These are phyloP conservation scores for Mycena filopes DNA, from an alignment of 768 basidiomycete genomes.

Conservation along the genomic window DNA sequence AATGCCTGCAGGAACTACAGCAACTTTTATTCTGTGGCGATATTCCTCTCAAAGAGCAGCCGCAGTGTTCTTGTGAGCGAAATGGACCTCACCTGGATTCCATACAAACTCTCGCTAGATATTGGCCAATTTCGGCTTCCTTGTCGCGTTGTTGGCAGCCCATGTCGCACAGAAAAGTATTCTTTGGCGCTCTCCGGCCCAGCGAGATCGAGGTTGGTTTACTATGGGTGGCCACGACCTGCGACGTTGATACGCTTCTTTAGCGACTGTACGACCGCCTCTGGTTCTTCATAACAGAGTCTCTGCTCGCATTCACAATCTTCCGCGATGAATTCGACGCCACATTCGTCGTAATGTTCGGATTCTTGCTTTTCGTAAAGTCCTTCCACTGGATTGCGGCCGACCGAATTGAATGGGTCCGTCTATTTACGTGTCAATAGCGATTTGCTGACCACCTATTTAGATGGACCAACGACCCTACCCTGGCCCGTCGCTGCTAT, in stretches of 20 bases:
- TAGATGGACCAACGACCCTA: conserved; percentile 98
- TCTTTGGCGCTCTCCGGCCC: conserved; percentile 89
- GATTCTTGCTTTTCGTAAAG: conserved; percentile 93
- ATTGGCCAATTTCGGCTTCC: conserved; percentile 89
- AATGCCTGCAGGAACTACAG: conserved; percentile 86
- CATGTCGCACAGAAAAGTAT: conserved; percentile 84
- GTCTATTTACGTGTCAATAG: conserved; percentile 7
- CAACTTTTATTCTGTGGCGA: conserved; percentile 95
- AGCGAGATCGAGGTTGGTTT: conserved; percentile 89
- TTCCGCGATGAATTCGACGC: conserved; percentile 96
- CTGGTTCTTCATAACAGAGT: conserved; percentile 99
- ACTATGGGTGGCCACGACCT: background rate
- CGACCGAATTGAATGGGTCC: conserved; percentile 96
- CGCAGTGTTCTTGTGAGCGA: conserved; percentile 86
- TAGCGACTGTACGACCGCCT: conserved; percentile 95
- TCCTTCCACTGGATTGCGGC: conserved; percentile 98
- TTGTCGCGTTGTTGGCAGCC: conserved; percentile 79
- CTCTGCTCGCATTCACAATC: conserved; percentile 94
- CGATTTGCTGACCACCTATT: conserved; percentile 22
- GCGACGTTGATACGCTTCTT: background rate
- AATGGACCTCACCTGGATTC: background rate
- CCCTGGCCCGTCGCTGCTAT: conserved; percentile 83
- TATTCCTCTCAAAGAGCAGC: conserved; percentile 92
- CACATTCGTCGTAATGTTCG: conserved; percentile 94
- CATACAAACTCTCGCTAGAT: conserved; percentile 59